Conservation (phyloP, 331 rosid species). For the Erythrophleum ivorense region DNA sequence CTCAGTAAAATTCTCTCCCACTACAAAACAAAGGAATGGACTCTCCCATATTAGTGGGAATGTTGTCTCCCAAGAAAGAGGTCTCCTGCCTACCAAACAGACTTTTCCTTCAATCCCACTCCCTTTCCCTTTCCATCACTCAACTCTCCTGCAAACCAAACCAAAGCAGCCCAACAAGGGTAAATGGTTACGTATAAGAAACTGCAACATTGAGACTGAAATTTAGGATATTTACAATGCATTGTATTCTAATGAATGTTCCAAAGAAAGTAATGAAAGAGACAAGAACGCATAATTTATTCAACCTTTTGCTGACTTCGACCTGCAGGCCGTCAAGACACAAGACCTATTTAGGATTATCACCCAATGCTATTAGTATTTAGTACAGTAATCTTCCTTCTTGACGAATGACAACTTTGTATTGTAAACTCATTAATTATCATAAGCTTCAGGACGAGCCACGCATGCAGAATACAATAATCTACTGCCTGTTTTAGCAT, state of each 20-base stretch:
- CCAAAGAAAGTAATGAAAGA: conserved; percentile 29
- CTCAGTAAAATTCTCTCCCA: no score
- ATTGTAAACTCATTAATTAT: not conserved
- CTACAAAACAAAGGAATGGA: no score
- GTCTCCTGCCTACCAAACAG: no score
- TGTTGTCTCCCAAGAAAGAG: no score
- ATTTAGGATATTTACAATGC: not conserved
- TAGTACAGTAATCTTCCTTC: not conserved
- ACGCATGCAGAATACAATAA: not conserved
- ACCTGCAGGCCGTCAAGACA: not conserved
- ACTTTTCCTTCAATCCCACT: no score
- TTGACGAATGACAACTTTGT: no score
- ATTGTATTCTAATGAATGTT: not conserved
- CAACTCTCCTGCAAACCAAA: no score
- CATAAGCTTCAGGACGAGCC: not conserved
- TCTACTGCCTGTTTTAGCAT: not conserved
- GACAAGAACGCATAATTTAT: not conserved
- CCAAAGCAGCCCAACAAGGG: no score
- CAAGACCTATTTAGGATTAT: not conserved
- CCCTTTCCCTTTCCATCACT: no score
- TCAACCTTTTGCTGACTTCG: not conserved
- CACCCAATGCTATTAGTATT: not conserved
- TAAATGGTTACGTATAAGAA: not conserved
- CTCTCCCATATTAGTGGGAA: no score
- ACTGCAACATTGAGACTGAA: not conserved